Base-by-base conservation (phyloP, 176 grass and related monocot species). In the Zoysia japonica region DNA sequence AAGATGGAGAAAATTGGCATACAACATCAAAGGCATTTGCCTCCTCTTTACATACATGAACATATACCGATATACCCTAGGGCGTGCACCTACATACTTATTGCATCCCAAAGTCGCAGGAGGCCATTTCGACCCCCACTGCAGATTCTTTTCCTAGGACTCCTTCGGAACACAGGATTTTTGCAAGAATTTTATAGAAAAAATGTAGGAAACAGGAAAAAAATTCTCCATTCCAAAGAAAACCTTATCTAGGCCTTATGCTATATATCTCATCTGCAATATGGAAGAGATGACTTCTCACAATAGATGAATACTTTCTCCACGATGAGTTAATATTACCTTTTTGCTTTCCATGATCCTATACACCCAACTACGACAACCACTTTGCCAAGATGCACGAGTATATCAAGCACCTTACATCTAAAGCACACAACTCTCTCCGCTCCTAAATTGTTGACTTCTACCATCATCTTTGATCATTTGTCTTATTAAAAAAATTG, bases 21-120 rank as follows among this genome's bases (percentile, higher is more conserved):
- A 81, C 87, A 89, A 73, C 72, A 85, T 56, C 59, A 72, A 28
- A 55, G 14, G 52, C 67, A 85, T 77, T 77, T 75, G 72, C 51
- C 72, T 61, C 53, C 72, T 74, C 74, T 85, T 78, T 85, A 87
- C 88, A 87, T 82, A 87, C 84, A 87, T 75, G 9, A 73, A 75
- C 47, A 86, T 45, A 39, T 28, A 28, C 28, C 28, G 28, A 86
- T 45, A 39, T 67, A 50, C 48, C 69, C 68, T 83, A 73, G 74
- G 49, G 42, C 38, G 53, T 28, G 28, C 28, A 28, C 69, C 59
- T 94, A 99, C 46, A 99, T 99, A 83, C 93, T 99, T 64, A 91
- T 95, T 17, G 90, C 96, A 78, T 99, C 96, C 96, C 96, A 99
- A 76, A 99, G 84, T 56, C 96, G 86, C 60, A 99, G 86, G 71